phyloP scores from a whole-genome alignment of 768 basidiomycete species.

The Lactifluus rugatus region DNA sequence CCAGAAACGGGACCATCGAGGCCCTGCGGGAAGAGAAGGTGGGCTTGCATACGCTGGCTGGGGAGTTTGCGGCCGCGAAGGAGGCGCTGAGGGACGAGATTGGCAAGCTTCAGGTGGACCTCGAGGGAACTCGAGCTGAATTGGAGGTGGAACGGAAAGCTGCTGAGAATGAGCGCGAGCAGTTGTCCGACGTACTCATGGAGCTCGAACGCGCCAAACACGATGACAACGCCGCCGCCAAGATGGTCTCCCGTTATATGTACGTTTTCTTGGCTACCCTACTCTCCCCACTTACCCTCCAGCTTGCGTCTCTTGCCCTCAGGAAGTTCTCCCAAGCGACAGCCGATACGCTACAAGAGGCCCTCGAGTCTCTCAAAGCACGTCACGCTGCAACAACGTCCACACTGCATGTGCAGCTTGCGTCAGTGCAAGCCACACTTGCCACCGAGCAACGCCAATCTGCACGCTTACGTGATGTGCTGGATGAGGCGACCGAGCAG shows the following conservation, averaged over 20 bases:
- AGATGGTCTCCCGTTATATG: constrained; percentile 84
- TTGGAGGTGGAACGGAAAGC: constrained; percentile 39
- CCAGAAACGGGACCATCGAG: constrained; percentile 19
- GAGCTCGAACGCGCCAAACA: constrained; percentile 47
- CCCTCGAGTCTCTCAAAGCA: constrained; percentile 46
- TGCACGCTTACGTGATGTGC: constrained; percentile 42
- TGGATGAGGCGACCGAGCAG: constrained; percentile 66
- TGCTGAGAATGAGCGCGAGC: constrained; percentile 33
- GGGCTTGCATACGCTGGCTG: constrained; percentile 38
- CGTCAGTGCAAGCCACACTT: constrained; percentile 35
- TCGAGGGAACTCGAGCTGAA: constrained; percentile 35
- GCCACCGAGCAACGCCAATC: constrained; percentile 34
- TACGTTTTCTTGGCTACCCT: constrained; percentile 28
- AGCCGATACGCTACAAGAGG: constrained; percentile 52
- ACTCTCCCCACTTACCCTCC: background rate
- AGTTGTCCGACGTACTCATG: constrained; percentile 37
- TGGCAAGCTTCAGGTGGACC: constrained; percentile 36
- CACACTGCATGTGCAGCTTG: constrained; percentile 45
- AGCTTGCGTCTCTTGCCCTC: background rate
- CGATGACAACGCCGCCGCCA: constrained; percentile 68
- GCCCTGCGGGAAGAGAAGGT: constrained; percentile 39
- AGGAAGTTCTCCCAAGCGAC: constrained; percentile 82
- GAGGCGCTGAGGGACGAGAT: constrained; percentile 38
- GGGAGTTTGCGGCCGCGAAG: constrained; percentile 40
- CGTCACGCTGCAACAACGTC: constrained; percentile 54